Conservation (phyloP, 1,139 yeast species). For the Yamadazyma pseudoaaseri region DNA sequence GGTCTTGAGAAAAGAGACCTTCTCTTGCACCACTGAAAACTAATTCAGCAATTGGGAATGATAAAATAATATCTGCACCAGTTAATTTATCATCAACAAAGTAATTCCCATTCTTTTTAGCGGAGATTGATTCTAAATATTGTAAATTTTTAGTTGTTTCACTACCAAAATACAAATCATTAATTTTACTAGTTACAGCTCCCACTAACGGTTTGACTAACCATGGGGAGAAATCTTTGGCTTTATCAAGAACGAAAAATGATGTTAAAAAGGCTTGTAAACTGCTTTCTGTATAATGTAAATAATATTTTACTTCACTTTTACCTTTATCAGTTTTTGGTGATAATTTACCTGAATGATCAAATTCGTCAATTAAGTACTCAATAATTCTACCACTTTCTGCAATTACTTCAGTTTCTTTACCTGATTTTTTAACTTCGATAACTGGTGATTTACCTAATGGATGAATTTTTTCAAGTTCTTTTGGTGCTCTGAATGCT, state of each 20-base stretch:
- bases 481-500: conserved; percentile 35
- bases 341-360: conserved; percentile 23
- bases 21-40: conserved; percentile 18
- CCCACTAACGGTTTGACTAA: conserved; percentile 25
- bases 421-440: conserved; percentile 28
- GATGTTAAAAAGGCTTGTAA: conserved; percentile 35
- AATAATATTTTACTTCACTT: conserved; percentile 32
- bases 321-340: conserved; percentile 25
- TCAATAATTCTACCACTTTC: conserved; percentile 40
- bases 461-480: conserved; percentile 34
- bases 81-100: conserved; percentile 39
- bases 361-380: conserved; percentile 31
- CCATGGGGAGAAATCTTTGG: conserved; percentile 31
- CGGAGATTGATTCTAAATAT: conserved; percentile 31
- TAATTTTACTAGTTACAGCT: conserved; percentile 23
- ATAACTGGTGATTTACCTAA: conserved; percentile 43
- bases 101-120: conserved; percentile 25
- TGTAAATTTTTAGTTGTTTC: conserved; percentile 25
- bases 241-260: conserved; percentile 26
- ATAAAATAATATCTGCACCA: conserved; percentile 39
- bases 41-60: conserved; percentile 31
- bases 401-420: conserved; percentile 23
- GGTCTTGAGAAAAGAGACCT: conserved; percentile 8
- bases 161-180: conserved; percentile 24
- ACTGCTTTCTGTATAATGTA: conserved; percentile 41